Percentiles rank a stretch among this genome's conserved stretches.
Evolutionary conservation across 495 filamentous ascomycete genomes (phyloP).

Genomic region (Pseudoneurospora amorphoporcata): DNA sequence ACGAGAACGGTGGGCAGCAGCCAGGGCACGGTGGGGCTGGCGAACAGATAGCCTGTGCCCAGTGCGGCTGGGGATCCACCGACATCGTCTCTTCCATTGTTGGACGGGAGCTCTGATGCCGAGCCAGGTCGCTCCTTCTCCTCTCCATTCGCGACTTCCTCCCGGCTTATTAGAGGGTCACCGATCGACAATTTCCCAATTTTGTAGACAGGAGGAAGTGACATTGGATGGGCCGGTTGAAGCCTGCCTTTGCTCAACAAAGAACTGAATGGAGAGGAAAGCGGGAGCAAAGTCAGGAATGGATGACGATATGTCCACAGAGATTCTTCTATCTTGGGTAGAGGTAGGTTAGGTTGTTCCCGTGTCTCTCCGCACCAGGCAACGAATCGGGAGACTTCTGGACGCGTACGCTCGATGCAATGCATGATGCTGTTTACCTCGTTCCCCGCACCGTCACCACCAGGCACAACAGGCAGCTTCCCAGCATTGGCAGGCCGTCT

Average conservation of each 20-base stretch:
- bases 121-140: not conserved
- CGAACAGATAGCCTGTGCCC: no score
- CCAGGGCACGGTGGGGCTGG: no score
- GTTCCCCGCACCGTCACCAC: slow-evolving; percentile 3
- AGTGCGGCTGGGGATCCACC: no score
- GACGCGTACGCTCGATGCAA: not conserved
- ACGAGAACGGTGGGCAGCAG: no score
- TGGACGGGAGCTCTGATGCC: not conserved
- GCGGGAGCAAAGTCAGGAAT: not conserved
- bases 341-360: not conserved
- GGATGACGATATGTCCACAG: not conserved
- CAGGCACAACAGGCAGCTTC: not conserved
- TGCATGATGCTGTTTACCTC: slow-evolving; percentile 4
- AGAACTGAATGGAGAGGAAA: not conserved
- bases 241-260: not conserved
- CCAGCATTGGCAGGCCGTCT: not conserved
- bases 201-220: not conserved
- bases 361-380: not conserved
- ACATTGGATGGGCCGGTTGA: not conserved
- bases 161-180: not conserved
- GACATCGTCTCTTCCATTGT: not conserved
- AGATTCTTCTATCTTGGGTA: not conserved
- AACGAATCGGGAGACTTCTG: not conserved
- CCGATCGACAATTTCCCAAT: not conserved
- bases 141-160: not conserved